These are phyloP conservation scores for Mangifera indica DNA, from an alignment of 345 rosid genomes.

Conservation along the genomic window DNA sequence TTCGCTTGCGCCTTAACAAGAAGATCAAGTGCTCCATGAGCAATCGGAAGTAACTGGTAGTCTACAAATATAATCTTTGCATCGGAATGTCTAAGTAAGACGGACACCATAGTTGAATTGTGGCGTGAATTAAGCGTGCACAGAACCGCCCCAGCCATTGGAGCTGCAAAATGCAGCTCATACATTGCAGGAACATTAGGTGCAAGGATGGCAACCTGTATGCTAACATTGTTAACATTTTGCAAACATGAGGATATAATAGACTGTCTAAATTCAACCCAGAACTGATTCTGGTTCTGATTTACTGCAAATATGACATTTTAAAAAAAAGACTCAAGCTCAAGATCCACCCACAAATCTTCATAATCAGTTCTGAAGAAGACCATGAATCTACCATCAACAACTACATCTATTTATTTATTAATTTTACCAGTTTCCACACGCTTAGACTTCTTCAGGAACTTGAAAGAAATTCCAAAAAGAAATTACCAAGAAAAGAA, in stretches of 20 bases:
- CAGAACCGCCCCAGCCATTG: slow-evolving; percentile 75
- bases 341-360: not conserved
- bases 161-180: slow-evolving; percentile 84
- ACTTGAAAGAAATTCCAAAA: not conserved
- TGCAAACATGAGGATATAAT: not conserved
- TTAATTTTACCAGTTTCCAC: not conserved
- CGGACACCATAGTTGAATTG: slow-evolving; percentile 53
- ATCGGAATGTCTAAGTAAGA: slow-evolving; percentile 53
- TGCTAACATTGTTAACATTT: not conserved
- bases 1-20: slow-evolving; percentile 33
- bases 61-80: slow-evolving; percentile 65
- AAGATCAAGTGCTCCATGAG: slow-evolving; percentile 54
- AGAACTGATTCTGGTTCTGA: not conserved
- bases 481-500: no score
- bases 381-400: not conserved
- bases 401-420: not conserved
- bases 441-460: not conserved
- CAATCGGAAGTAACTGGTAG: slow-evolving; percentile 47
- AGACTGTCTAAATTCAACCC: not conserved
- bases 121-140: slow-evolving; percentile 68
- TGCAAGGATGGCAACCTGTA: slow-evolving; percentile 62
- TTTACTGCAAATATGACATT: not conserved
- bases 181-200: slow-evolving; percentile 77
- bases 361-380: not conserved
- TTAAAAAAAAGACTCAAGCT: not conserved